Evolutionary conservation across 225 moss, liverwort and hornwort genomes (phyloP).

Genomic region (Asterella californica): DNA sequence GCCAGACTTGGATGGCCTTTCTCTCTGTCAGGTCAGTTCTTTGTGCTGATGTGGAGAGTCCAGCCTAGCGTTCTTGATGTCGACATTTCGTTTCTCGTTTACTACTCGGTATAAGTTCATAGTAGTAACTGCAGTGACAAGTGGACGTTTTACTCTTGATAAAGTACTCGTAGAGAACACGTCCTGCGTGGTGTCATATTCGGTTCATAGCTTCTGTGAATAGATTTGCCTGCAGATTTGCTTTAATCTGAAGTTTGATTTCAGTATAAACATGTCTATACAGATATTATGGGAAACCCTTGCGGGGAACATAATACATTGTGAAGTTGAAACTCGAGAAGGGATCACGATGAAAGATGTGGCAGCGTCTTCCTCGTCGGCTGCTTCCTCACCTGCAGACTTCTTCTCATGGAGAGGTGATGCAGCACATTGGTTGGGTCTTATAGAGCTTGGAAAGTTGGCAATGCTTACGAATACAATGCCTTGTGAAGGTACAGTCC

Average conservation of each 20-base stretch:
- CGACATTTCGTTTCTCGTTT: background rate
- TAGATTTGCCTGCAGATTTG: background rate
- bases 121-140: background rate
- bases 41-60: constrained; percentile 7
- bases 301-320: constrained; percentile 79
- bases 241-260: background rate
- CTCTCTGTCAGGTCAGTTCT: constrained; percentile 58
- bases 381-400: constrained; percentile 40
- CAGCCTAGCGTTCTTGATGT: background rate
- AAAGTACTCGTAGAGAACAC: background rate
- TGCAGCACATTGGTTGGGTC: constrained; percentile 81
- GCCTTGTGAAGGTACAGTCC: constrained; percentile 38
- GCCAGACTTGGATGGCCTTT: constrained; percentile 54
- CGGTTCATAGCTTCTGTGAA: background rate
- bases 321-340: constrained; percentile 89
- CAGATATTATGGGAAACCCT: constrained; percentile 88
- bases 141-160: background rate
- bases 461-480: constrained; percentile 82
- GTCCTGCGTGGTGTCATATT: background rate
- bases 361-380: constrained; percentile 65
- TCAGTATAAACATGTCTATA: background rate
- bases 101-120: background rate
- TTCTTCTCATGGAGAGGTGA: constrained; percentile 60
- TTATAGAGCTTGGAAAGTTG: constrained; percentile 81
- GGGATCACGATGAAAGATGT: constrained; percentile 35